These are phyloP conservation scores for Vitis hybrid DNA, from an alignment of 177 flowering plant genomes.

Conservation along the genomic window DNA sequence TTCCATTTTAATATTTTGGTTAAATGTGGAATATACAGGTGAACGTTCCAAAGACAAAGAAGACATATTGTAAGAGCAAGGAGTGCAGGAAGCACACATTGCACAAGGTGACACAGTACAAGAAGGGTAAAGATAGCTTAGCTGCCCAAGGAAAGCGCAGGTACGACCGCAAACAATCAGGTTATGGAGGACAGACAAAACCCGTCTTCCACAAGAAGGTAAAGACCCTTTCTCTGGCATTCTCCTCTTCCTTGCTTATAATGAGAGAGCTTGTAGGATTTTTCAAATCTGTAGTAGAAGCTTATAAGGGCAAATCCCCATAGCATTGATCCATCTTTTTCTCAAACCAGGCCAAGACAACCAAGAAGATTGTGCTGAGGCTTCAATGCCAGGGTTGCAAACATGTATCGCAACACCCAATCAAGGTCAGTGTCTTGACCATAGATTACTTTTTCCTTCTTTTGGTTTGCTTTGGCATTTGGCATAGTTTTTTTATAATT, in stretches of 20 bases:
- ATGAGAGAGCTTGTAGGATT: too few relatives aligned
- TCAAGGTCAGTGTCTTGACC: slow-evolving; percentile 52
- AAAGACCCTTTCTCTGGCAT: background rate
- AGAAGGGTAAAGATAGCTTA: slow-evolving; percentile 85
- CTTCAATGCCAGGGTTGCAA: slow-evolving; percentile 90
- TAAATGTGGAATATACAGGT: slow-evolving; percentile 37
- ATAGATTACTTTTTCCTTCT: background rate
- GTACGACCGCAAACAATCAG: slow-evolving; percentile 84
- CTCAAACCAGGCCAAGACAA: slow-evolving; percentile 69
- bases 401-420: slow-evolving; percentile 84
- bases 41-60: slow-evolving; percentile 89
- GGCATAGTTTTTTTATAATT: background rate
- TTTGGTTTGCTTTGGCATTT: background rate
- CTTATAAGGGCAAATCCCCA: too few relatives aligned
- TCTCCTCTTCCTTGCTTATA: background rate
- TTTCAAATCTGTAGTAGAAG: too few relatives aligned
- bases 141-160: slow-evolving; percentile 87
- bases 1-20: too few relatives aligned
- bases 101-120: slow-evolving; percentile 91
- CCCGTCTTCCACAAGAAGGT: slow-evolving; percentile 96
- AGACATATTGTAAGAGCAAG: slow-evolving; percentile 90
- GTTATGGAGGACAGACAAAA: slow-evolving; percentile 91
- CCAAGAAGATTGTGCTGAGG: slow-evolving; percentile 95
- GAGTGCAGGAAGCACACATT: slow-evolving; percentile 87
- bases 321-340: background rate